Base-by-base conservation (phyloP, 371 early-diverging fungal genomes). In the Mucor irregularis region DNA sequence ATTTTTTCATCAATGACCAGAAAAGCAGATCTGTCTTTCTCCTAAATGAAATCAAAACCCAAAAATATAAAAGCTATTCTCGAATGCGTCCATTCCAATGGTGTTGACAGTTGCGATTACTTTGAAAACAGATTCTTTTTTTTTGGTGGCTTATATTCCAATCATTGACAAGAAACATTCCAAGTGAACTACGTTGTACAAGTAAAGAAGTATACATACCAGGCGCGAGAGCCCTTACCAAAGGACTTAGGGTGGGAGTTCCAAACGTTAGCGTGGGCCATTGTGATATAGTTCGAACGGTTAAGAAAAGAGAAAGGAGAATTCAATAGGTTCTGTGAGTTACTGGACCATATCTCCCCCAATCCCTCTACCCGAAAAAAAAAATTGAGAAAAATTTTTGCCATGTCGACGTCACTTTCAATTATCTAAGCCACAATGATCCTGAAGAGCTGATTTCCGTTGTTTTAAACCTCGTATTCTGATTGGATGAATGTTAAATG, bases 141-240 rank as follows among this genome's bases (percentile, higher is more conserved):
- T 38, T 35, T 35, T 35, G 7, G 5, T 35, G 11, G n/a, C n/a
- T n/a, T n/a, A n/a, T n/a, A n/a, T n/a, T n/a, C n/a, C n/a, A n/a
- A n/a, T n/a, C n/a, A n/a, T n/a, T n/a, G n/a, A n/a, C n/a, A n/a
- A n/a, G n/a, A n/a, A n/a, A n/a, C n/a, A n/a, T n/a, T n/a, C n/a
- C n/a, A n/a, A n/a, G n/a, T n/a, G n/a, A n/a, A n/a, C n/a, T n/a
- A n/a, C n/a, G n/a, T n/a, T n/a, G n/a, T n/a, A n/a, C n/a, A n/a
- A n/a, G n/a, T n/a, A 38, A 38, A 10, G 11, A 4, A 11, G 16
- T 19, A 44, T 44, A 44, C 44, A 28, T 98, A 76, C 97, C 97
- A 83, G 80, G 94, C 87, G 68, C 99, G 96, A 75, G 97, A 95
- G 72, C 99, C 99, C 88, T 98, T 98, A 78, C 97, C 97, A 84